Base-by-base conservation (phyloP, 1,139 yeast species). In the Geotrichum aggregatum region DNA sequence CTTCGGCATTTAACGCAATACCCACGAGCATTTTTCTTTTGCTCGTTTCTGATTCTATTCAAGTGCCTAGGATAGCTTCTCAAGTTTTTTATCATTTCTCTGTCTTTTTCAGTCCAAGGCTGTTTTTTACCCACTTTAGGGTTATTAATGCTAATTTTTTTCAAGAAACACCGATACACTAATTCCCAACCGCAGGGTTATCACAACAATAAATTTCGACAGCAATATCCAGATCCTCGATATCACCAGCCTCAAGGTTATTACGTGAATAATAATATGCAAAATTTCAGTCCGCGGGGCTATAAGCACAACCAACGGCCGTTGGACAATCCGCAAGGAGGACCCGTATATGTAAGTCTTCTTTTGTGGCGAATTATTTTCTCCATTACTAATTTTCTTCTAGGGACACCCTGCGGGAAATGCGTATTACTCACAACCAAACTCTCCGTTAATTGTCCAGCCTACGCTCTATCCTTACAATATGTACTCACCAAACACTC, bases 401-500 rank as follows among this genome's bases (percentile, higher is more conserved):
- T 16, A 42, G 45, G 44, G 44, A 16, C 41, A 40, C 30, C 43
- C 43, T 13, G 24, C 50, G 26, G 44, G 33, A 33, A 41, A 34
- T 16, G 46, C 40, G 24, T 42, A 42, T 21, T 42, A 42, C 24
- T 28, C 45, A 8, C 45, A 42, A 22, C 19, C 36, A n/a, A 34
- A 22, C 31, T 42, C 45, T 16, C 45, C 45, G 13, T 7, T 42
- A 11, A 16, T 44, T 22, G 21, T 22, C 5, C 47, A 44, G 18
- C 31, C 40, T n/a, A 10, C 36, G 3, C 19, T 44, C 30, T 44
- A 34, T 19, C 34, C 44, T 28, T 49, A 43, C 47, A 30, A 28
- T 4, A 45, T 41, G 41, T 45, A 45, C 38, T 50, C 47, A n/a
- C 49, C 53, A 3, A 45, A 21, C 22, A 28, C 36, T 24, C 47